Base-by-base conservation (phyloP, 164 flowering plant genomes). In the Dillenia turbinata region DNA sequence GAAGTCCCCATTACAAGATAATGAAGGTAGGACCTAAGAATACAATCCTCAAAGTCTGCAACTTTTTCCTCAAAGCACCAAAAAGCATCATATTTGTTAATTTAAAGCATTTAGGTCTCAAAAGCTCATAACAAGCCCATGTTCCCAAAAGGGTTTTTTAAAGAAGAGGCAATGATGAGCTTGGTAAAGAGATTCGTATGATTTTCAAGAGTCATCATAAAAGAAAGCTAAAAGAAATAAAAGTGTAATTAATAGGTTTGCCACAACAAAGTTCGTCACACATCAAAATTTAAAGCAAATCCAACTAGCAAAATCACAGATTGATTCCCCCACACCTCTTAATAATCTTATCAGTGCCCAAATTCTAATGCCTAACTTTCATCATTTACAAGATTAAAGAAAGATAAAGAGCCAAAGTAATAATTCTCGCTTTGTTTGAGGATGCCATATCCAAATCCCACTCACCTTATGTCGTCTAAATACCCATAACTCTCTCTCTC, bases 161-260 rank as follows among this genome's bases (percentile, higher is more conserved):
- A 16, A 57, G 69, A 66, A 50, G 59, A 50, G 62, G 26, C 52
- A 54, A 69, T 70, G 59, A 70, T 69, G 76, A 61, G 74, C 12
- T 50, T 67, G 64, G 40, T 55, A 70, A 73, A 61, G 66, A 61
- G 61, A 47, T 24, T 54, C 73, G 40, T 33, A 73, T 73, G 71
- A 62, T 75, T 78, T 70, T 73, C 75, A 66, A 70, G 53, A 58
- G 62, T 61, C 74, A 78, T 75, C 73, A 78, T 78, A 48, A 66
- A 67, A 60, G 64, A 67, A 69, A 53, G 59, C 59, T 66, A 73
- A 59, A 66, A 69, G 73, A 70, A 50, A 65, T 44, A 62, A 73
- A 33, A 6, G 5, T 33, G 40, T 6, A 33, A 33, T 33, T 54
- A 56, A 57, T 67, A n/a, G 60, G 56, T 50, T 58, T 75, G 75